Evolutionary conservation across 2,329 filamentous ascomycete genomes (phyloP), one percentile per base, ranked within the genome.

Genomic region (Madurella mycetomatis): DNA sequence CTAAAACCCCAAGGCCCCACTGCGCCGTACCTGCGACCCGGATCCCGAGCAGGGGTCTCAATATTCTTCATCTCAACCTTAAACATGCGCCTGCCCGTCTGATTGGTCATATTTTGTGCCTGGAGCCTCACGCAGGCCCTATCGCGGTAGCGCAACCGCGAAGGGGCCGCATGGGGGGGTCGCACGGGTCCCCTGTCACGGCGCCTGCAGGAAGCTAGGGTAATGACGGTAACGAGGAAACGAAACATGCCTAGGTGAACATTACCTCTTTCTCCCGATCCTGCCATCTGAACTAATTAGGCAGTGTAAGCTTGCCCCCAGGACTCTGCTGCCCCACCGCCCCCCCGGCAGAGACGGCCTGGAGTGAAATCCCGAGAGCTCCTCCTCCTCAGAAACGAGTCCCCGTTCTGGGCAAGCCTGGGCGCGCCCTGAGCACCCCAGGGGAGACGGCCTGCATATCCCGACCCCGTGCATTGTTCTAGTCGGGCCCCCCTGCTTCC

Each of bases 31-130:
- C 47, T 39, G 41, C 47, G 30, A 54, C 56, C 55, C 44, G 50
- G 46, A 9, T 50, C 44, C 60, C 51, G 56, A 55, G 44, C 56
- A 55, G 54, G 62, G 61, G 47, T 37, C 5, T 8, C 25, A 16
- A 31, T 39, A 34, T 11, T 40, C 49, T 56, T 60, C 59, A 53
- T 62, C 61, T 54, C 59, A 64, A 62, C 61, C 55, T 61, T 62
- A 61, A 59, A 59, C 58, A 45, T 30, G 8, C 8, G 17, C 19
- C 17, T 40, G 15, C 9, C 12, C 2, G 16, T 49, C 45, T 62
- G 56, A 61, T 62, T 64, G 60, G 61, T 41, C 32, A 19, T 15
- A n/a, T 44, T 55, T 52, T 41, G 25, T 47, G 54, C 47, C 51
- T 49, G 49, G 47, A 60, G 61, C 61, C 57, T 57, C 59, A 54